Percentiles rank a stretch among this genome's conserved stretches.
Conservation (phyloP, 257 asterid genomes). For the Solanum pennellii region DNA sequence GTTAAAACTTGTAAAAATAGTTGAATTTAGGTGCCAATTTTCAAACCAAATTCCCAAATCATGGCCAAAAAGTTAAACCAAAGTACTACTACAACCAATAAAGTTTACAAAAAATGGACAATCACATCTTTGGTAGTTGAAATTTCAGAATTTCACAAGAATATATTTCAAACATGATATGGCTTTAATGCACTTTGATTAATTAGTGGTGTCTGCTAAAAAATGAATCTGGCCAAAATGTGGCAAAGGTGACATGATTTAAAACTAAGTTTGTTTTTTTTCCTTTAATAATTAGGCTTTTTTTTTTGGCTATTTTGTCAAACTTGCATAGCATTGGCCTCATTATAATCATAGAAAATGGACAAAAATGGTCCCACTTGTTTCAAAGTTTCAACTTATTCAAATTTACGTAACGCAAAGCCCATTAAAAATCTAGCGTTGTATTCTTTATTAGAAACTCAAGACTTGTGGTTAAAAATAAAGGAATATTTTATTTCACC, state of each 20-base stretch:
- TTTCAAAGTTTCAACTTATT: background rate
- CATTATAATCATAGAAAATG: background rate
- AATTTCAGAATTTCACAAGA: background rate
- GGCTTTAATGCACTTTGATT: background rate
- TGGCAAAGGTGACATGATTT: background rate
- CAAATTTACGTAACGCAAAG: background rate
- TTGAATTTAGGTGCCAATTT: background rate
- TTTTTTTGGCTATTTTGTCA: background rate
- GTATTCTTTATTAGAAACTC: background rate
- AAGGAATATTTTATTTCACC: background rate
- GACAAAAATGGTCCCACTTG: background rate
- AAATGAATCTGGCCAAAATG: background rate
- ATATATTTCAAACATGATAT: background rate
- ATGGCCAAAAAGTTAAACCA: background rate
- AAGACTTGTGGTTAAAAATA: background rate
- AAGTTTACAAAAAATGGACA: background rate
- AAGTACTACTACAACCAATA: background rate
- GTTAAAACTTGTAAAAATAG: background rate
- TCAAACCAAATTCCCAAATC: background rate
- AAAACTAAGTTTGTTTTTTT: background rate
- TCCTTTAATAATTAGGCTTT: background rate
- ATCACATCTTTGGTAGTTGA: slow-evolving; percentile 3
- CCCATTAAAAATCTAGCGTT: background rate
- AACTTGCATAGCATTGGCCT: background rate
- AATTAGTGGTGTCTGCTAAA: background rate